A percentile compares a stretch with the other conserved stretches of the same genome.
Evolutionary conservation across 495 filamentous ascomycete species (phyloP).

Genomic region (Parathielavia hyrcaniae): DNA sequence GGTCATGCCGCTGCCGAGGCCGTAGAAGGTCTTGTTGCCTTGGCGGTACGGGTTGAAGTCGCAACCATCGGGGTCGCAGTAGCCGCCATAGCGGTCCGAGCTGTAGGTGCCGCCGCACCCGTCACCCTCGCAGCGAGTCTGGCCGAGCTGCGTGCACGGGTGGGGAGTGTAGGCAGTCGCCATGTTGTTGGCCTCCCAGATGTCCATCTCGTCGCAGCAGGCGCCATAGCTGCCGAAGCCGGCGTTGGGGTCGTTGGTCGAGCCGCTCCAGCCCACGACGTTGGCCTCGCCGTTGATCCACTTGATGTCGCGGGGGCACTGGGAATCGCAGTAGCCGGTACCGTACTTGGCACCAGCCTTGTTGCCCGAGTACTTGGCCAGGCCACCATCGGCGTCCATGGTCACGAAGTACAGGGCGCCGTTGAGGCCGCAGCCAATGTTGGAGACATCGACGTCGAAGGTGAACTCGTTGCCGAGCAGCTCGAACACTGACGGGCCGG

Average conservation of each 20-base stretch:
- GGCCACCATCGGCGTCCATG: slow-evolving; percentile 53
- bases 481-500: slow-evolving; percentile 35
- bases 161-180: slow-evolving; percentile 61
- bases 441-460: slow-evolving; percentile 55
- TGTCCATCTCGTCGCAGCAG: slow-evolving; percentile 70
- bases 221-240: slow-evolving; percentile 55
- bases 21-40: slow-evolving; percentile 59
- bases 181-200: slow-evolving; percentile 67
- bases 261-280: slow-evolving; percentile 53
- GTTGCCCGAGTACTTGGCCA: slow-evolving; percentile 46
- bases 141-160: slow-evolving; percentile 53
- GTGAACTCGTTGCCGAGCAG: slow-evolving; percentile 54
- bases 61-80: slow-evolving; percentile 68
- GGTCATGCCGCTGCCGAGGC: slow-evolving; percentile 49
- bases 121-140: slow-evolving; percentile 51
- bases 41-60: slow-evolving; percentile 72
- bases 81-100: slow-evolving; percentile 46
- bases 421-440: slow-evolving; percentile 51
- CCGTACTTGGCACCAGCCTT: slow-evolving; percentile 55
- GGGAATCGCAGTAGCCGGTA: slow-evolving; percentile 54
- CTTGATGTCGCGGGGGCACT: slow-evolving; percentile 52
- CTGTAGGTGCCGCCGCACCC: slow-evolving; percentile 48
- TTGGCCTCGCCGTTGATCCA: slow-evolving; percentile 52
- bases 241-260: slow-evolving; percentile 54
- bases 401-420: slow-evolving; percentile 55